Conservation (phyloP, 177 flowering plant genomes). For the Telopea speciosissima region DNA sequence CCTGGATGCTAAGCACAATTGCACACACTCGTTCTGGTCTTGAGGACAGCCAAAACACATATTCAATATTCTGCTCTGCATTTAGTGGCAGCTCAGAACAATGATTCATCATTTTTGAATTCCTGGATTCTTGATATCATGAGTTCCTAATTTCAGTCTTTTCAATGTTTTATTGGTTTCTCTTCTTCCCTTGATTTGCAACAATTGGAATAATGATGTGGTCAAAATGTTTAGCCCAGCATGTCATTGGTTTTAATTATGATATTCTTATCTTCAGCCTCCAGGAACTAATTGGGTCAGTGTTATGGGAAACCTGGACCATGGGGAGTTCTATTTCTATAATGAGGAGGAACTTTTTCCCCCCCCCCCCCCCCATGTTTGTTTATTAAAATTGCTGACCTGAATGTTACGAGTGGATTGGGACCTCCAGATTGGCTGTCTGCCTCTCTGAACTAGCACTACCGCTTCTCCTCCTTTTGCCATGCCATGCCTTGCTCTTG, state of each 20-base stretch:
- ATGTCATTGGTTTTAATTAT: neutral
- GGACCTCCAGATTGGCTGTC: conserved; percentile 94
- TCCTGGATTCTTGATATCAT: conserved; percentile 86
- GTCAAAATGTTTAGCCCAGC: neutral
- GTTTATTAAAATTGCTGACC: conserved; percentile 61
- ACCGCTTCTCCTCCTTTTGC: conserved; percentile 90
- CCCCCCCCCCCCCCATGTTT: too few relatives aligned
- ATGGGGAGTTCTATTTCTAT: conserved; percentile 81
- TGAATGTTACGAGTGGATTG: conserved; percentile 95
- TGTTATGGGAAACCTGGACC: conserved; percentile 83
- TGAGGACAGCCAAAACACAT: conserved; percentile 52
- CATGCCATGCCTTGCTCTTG: conserved; percentile 94
- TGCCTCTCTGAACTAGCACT: conserved; percentile 95
- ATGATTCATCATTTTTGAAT: conserved; percentile 47
- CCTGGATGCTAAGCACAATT: conserved; percentile 66
- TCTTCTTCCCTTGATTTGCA: neutral
- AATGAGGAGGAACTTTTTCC: conserved; percentile 56
- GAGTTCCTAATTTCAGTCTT: conserved; percentile 23
- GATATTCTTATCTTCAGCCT: conserved; percentile 42
- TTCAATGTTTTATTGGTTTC: neutral
- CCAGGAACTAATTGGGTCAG: conserved; percentile 65
- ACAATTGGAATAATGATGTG: neutral
- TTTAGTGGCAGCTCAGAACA: conserved; percentile 39
- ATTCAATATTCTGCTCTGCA: conserved; percentile 60
- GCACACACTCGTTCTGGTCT: conserved; percentile 60